These are phyloP conservation scores for Wickerhamiella hasegawae DNA, from an alignment of 805 yeast species.

Conservation along the genomic window DNA sequence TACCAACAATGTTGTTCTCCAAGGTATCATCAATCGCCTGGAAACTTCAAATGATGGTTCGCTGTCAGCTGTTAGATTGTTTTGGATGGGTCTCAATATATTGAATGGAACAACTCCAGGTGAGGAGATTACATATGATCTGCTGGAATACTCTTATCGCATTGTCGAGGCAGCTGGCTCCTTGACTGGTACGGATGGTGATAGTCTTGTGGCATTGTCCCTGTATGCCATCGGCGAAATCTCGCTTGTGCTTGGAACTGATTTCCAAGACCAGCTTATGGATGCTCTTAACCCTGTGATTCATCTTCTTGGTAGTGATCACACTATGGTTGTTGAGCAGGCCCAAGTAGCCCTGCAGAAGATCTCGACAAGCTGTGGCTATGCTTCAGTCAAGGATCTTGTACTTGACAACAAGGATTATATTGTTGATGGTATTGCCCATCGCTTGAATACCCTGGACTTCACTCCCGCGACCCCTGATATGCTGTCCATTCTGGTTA, in stretches of 20 bases:
- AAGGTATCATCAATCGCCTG: not conserved
- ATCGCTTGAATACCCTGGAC: conserved; percentile 49
- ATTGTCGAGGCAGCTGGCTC: conserved; percentile 4
- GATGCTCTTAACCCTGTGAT: conserved; percentile 60
- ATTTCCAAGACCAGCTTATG: conserved; percentile 41
- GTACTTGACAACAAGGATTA: conserved; percentile 55
- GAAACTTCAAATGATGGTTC: not conserved
- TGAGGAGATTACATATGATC: conserved; percentile 7
- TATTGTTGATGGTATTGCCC: conserved; percentile 60
- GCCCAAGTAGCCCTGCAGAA: conserved; percentile 38
- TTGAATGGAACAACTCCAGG: not conserved
- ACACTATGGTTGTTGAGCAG: conserved; percentile 29
- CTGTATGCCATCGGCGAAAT: conserved; percentile 10
- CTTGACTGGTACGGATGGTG: not conserved
- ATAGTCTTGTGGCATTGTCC: conserved; percentile 3
- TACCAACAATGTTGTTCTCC: not conserved
- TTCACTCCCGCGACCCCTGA: conserved; percentile 61
- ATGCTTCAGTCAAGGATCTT: conserved; percentile 34
- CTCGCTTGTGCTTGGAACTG: conserved; percentile 11
- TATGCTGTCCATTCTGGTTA: conserved; percentile 51
- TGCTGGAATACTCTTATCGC: conserved; percentile 9
- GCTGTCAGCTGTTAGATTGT: conserved; percentile 3
- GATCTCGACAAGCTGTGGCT: conserved; percentile 36
- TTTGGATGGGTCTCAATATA: conserved; percentile 10
- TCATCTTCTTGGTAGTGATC: conserved; percentile 48